Evolutionary conservation across 2,329 filamentous ascomycete species (phyloP).

Genomic region (Aureobasidium sp.): DNA sequence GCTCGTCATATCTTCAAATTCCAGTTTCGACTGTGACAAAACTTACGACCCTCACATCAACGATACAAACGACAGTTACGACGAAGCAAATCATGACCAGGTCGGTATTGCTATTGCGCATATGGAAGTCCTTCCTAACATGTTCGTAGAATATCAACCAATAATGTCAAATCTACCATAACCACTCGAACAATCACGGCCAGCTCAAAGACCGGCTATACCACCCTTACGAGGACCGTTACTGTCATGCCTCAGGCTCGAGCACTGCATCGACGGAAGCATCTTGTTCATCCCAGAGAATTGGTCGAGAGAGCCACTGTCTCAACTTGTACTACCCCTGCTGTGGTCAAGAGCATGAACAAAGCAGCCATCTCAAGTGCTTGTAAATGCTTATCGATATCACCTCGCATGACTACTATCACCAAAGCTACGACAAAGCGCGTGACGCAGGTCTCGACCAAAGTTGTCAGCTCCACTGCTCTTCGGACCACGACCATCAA

Average conservation of each 20-base stretch:
- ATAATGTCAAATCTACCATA: background rate
- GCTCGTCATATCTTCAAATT: background rate
- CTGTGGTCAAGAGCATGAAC: conserved; percentile 2
- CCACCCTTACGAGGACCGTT: background rate
- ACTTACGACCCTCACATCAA: background rate
- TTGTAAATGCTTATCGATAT: conserved; percentile 1
- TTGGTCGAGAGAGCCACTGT: background rate
- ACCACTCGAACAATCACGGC: background rate
- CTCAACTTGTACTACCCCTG: background rate
- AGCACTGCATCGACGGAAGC: background rate
- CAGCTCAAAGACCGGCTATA: background rate
- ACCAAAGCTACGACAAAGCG: background rate
- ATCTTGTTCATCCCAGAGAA: background rate
- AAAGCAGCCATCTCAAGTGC: background rate
- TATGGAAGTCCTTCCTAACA: background rate
- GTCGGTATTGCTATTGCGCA: background rate
- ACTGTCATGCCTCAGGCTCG: background rate
- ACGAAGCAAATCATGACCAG: background rate
- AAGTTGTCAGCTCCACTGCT: background rate
- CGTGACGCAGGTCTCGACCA: background rate
- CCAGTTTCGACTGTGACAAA: background rate
- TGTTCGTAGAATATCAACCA: background rate
- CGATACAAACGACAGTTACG: conserved; percentile 2
- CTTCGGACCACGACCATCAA: background rate
- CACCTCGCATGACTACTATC: background rate